Percentiles rank a stretch among this genome's conserved stretches.
Evolutionary conservation across 2,329 filamentous ascomycete species (phyloP).

Genomic region (Claviceps digitariae): DNA sequence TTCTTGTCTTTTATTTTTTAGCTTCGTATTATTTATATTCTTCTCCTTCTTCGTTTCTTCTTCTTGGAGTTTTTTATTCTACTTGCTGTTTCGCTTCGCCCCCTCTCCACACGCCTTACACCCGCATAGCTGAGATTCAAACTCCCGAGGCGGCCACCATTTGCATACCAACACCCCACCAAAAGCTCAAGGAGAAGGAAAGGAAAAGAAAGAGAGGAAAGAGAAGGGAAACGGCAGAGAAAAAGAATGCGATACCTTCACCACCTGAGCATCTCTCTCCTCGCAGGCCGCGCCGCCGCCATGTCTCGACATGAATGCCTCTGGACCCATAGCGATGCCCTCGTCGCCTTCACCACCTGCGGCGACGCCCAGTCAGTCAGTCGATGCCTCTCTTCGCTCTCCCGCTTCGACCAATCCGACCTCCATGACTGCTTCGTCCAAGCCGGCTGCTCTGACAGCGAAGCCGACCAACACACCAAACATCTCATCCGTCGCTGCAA

Average conservation of each 20-base stretch:
- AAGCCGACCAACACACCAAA: slow-evolving; percentile 18
- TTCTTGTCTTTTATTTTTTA: no score
- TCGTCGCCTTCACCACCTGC: slow-evolving; percentile 27
- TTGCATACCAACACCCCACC: no score
- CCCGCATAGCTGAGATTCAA: no score
- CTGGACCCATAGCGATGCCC: slow-evolving; percentile 20
- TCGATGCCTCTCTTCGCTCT: slow-evolving; percentile 26
- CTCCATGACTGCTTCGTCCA: slow-evolving; percentile 25
- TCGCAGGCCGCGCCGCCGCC: slow-evolving; percentile 21
- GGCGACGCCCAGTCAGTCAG: slow-evolving; percentile 28
- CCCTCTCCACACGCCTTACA: no score
- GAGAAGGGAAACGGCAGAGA: not conserved
- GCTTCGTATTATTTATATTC: no score
- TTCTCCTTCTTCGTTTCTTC: no score
- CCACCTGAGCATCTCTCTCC: slow-evolving; percentile 13
- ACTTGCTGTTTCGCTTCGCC: no score
- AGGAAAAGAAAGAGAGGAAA: not conserved
- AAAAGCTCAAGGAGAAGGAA: no score
- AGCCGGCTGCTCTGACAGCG: slow-evolving; percentile 21
- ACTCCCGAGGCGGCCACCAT: no score
- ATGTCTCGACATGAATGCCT: slow-evolving; percentile 26
- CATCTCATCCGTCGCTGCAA: slow-evolving; percentile 20
- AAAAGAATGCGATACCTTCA: not conserved
- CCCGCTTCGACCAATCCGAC: slow-evolving; percentile 17
- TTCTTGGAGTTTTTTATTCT: no score